A percentile compares a stretch with the other conserved stretches of the same genome.
Evolutionary conservation across 2,329 filamentous ascomycete genomes (phyloP).

Genomic region (Didymella exigua): DNA sequence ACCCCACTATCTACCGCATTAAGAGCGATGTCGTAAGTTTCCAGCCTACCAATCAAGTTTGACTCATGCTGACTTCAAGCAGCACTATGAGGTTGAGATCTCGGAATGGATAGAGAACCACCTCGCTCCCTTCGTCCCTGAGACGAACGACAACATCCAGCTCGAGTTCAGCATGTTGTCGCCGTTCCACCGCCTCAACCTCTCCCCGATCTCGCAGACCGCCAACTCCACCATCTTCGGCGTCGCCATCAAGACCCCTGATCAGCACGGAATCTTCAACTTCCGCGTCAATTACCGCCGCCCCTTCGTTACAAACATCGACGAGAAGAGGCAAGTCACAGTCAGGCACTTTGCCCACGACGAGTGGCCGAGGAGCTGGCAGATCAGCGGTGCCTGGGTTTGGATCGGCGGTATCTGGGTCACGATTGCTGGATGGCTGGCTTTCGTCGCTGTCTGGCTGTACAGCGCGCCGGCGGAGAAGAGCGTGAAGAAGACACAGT

Average conservation of each 20-base stretch:
- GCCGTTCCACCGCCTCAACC: conserved; percentile 87
- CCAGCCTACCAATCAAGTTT: neutral
- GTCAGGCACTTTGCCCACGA: conserved; percentile 97
- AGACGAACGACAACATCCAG: conserved; percentile 75
- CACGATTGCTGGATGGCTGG: conserved; percentile 82
- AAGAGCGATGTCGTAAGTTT: conserved; percentile 92
- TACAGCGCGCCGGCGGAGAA: conserved; percentile 69
- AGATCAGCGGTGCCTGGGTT: conserved; percentile 89
- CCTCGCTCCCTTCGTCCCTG: conserved; percentile 75
- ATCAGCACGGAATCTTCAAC: conserved; percentile 99
- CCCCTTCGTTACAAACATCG: conserved; percentile 84
- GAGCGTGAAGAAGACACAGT: conserved; percentile 57
- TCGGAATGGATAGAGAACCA: conserved; percentile 81
- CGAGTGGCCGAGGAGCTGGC: conserved; percentile 90
- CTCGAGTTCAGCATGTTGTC: conserved; percentile 99
- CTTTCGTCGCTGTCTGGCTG: conserved; percentile 87
- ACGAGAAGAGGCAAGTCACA: conserved; percentile 94
- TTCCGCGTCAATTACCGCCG: conserved; percentile 98
- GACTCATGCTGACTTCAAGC: conserved; percentile 20
- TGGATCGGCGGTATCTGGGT: conserved; percentile 89
- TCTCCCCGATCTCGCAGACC: conserved; percentile 63
- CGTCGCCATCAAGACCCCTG: conserved; percentile 79
- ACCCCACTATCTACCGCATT: conserved; percentile 89
- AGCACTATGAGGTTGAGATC: conserved; percentile 86
- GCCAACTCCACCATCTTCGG: conserved; percentile 74